Base-by-base conservation (phyloP, 1,284 basidiomycete species). In the Sanguinoderma infundibulare region DNA sequence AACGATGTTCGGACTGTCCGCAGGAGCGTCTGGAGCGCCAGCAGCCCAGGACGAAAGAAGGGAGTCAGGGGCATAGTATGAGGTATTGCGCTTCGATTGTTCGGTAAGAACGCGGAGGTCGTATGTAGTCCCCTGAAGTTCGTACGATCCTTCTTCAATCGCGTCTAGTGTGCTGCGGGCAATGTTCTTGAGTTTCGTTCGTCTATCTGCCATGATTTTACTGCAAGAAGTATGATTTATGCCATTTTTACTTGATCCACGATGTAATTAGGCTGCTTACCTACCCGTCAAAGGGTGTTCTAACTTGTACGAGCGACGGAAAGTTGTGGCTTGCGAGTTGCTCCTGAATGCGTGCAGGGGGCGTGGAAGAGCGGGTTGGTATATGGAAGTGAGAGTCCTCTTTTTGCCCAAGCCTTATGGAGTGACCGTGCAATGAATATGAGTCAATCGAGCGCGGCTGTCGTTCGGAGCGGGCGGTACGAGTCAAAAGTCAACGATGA, bases 31-130 rank as follows among this genome's bases (percentile, higher is more conserved):
- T 62, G 4, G 54, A n/a, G 7, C 67, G 40, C 40, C 66, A 59
- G 58, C 36, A 34, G 70, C 20, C 82, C 83, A 83, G 28, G 67
- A 63, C 5, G 79, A 76, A 3, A 81, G 68, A 3, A 74, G 44
- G 3, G 69, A 72, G 39, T 83, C 75, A 8, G 81, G 76, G 1
- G 74, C 64, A 60, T 81, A 84, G 57, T 78, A 80, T 34, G 69
- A 70, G 0, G 82, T 83, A 52, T 77, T 73, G 53, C 75, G 74
- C 46, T 76, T 74, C 24, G 78, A 77, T 39, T 70, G 66, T 32
- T 69, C 66, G 50, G 76, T 61, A 53, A 72, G 65, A 1, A 71
- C 72, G 15, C 69, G 70, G 39, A 83, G 65, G 63, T 76, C 75
- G 61, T 75, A 68, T 0, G 55, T 64, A 26, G 55, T 58, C 2